Evolutionary conservation across 1,139 yeast genomes (phyloP), one percentile per base, ranked within the genome.

Genomic region (Yamadazyma kanchanaburiensis): DNA sequence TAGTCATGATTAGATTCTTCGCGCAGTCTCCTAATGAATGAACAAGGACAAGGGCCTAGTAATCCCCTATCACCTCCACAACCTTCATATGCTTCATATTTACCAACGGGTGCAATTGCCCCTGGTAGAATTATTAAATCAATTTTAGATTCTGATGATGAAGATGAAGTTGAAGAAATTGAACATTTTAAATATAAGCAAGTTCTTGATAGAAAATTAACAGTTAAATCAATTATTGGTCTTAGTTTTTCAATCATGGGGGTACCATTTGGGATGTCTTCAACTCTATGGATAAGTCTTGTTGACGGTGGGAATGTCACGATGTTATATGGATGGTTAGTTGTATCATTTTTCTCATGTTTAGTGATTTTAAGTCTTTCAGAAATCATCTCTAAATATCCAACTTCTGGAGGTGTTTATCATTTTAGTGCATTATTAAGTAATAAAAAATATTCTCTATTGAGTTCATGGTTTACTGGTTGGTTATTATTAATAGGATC

Each of bases 181-280:
- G 87, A 80, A 42, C 83, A 78, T 47, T 80, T 81, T 60, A 74
- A 75, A 34, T 82, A 82, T 49, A 79, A 80, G 40, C 87, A 80
- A 47, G 82, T 77, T 30, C 59, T 82, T 36, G 78, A 76, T 36
- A 66, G 84, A 41, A 77, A 80, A 38, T 63, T 81, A 36, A 71
- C 84, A 1, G 82, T 81, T 3, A 64, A 77, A 0, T 78, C 87
- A 0, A 75, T 82, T 21, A 74, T 82, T 25, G 91, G 89, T 2
- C 57, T 82, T 17, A 88, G 91, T 1, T 80, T 81, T 49, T 78
- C 87, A 2, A 56, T 82, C 15, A 81, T 82, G 89, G 84, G 85
- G 13, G 88, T 84, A 0, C 89, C 88, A 0, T 70, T 82, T 49
- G 88, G 89, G 1, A 65, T 82, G 45, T 76, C 86, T 4, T 76